Evolutionary conservation across 805 yeast genomes (phyloP).

Genomic region (Starmera dryadoides): DNA sequence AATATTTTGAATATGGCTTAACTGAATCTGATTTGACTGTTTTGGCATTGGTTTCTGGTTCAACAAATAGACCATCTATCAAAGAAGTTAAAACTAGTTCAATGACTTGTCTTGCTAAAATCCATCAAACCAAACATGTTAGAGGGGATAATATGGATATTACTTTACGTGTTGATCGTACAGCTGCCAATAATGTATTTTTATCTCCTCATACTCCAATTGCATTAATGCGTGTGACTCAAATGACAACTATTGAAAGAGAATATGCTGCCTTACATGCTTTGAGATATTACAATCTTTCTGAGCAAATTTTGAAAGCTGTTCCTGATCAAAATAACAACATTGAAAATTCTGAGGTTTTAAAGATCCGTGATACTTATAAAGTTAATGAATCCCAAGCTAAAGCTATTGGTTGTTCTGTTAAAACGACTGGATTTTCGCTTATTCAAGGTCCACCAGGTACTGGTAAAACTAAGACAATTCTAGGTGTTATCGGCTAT

Average conservation of each 20-base stretch:
- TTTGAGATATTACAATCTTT: slow-evolving; percentile 71
- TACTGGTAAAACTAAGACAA: slow-evolving; percentile 97
- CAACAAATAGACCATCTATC: slow-evolving; percentile 21
- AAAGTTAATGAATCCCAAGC: slow-evolving; percentile 88
- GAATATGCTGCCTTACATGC: slow-evolving; percentile 83
- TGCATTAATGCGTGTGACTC: slow-evolving; percentile 69
- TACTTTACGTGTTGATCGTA: slow-evolving; percentile 56
- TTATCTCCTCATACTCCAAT: slow-evolving; percentile 59
- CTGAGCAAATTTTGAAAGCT: slow-evolving; percentile 60
- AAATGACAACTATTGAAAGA: slow-evolving; percentile 88
- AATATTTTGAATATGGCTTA: slow-evolving; percentile 43
- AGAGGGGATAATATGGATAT: slow-evolving; percentile 66
- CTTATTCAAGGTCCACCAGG: slow-evolving; percentile 99
- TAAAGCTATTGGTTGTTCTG: slow-evolving; percentile 72
- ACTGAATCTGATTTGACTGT: slow-evolving; percentile 74
- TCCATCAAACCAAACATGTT: slow-evolving; percentile 62
- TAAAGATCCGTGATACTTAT: slow-evolving; percentile 38
- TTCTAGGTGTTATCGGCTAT: slow-evolving; percentile 83
- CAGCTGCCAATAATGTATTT: slow-evolving; percentile 36
- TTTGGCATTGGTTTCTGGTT: slow-evolving; percentile 35
- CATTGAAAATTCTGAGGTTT: slow-evolving; percentile 27
- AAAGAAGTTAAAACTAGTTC: slow-evolving; percentile 25
- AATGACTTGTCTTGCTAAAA: slow-evolving; percentile 71
- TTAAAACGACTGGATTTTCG: slow-evolving; percentile 66
- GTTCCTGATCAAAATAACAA: slow-evolving; percentile 40